Evolutionary conservation across 495 filamentous ascomycete genomes (phyloP).

Genomic region (Geoglossum glabrum): DNA sequence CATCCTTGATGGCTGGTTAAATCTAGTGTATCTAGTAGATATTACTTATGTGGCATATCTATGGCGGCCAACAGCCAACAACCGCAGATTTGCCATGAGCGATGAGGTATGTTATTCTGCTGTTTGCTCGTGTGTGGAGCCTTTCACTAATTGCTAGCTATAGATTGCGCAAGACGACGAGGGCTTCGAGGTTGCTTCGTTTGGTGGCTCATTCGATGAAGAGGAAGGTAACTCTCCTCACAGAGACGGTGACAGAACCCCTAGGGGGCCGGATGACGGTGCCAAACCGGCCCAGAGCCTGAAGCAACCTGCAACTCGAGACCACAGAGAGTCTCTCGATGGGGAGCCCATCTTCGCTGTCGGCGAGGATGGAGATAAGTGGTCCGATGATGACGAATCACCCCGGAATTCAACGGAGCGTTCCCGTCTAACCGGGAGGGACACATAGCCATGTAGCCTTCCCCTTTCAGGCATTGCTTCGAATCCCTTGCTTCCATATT

Average conservation of each 20-base stretch:
- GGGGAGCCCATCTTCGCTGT: conserved; percentile 92
- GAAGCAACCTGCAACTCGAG: conserved; percentile 6
- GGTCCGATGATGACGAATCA: conserved; percentile 44
- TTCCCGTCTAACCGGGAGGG: conserved; percentile 39
- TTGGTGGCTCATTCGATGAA: conserved; percentile 66
- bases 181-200: conserved; percentile 88
- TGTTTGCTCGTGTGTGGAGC: background rate
- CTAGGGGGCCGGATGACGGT: background rate
- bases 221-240: conserved; percentile 17
- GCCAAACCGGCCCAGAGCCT: background rate
- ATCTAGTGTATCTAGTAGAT: conserved; percentile 86
- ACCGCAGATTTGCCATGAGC: conserved; percentile 94
- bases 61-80: conserved; percentile 93
- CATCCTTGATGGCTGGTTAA: conserved; percentile 92
- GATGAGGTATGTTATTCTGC: conserved; percentile 45
- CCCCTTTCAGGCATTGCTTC: background rate
- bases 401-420: conserved; percentile 35
- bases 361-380: conserved; percentile 65
- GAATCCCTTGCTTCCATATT: background rate
- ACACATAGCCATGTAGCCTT: conserved; percentile 9
- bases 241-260: background rate
- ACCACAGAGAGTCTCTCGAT: conserved; percentile 48
- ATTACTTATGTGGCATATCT: conserved; percentile 87
- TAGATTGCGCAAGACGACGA: conserved; percentile 95
- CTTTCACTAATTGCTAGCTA: conserved; percentile 14